Base-by-base conservation (phyloP, 176 grass and related monocot genomes). In the Stipa capillata region DNA sequence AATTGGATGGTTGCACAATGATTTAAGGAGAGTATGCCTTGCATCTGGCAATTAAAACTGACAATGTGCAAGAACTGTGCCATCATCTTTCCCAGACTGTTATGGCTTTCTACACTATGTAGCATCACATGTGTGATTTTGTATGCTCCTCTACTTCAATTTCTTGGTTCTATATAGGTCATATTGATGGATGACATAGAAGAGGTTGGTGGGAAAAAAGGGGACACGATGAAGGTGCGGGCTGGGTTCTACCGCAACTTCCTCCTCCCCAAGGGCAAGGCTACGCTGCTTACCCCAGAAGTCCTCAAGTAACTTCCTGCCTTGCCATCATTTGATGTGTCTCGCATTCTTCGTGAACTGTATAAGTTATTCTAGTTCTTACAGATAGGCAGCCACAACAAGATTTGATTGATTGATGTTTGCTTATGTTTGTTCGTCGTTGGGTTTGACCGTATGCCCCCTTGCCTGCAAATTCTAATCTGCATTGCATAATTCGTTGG, bases 181-280 rank as follows among this genome's bases (percentile, higher is more conserved):
- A 87, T 94, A 70, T 73, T 98, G 42, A 93, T 83, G 72, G 95
- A 98, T 16, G 92, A 94, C 65, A 66, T 94, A 20, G 28, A 55
- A 20, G 92, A 86, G 34, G 29, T 94, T 4, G 92, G 66, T 0
- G 66, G 95, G n/a, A 93, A 61, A 66, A 90, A 82, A 68, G 95
- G 95, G 37, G 82, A 92, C 33, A 80, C 87, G 2, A 57, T 94
- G n/a, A 91, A 98, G 41, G 95, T 98, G 44, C 88, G 82, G 24
- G 92, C 95, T 1, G 95, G 95, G 4, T 98, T 89, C 84, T 94
- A 81, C 65, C 95, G 95, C 85, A 98, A 98, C 67, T 98, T 89
- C 79, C 92, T n/a, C n/a, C n/a, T 85, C 4, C 95, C 95, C 12
- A 81, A 71, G 62, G 95, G 95, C 54, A 98, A 93, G 82, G 95